Percentiles rank a stretch among this genome's conserved stretches.
Conservation (phyloP, 106 monocot genomes). For the Allium sativum region DNA sequence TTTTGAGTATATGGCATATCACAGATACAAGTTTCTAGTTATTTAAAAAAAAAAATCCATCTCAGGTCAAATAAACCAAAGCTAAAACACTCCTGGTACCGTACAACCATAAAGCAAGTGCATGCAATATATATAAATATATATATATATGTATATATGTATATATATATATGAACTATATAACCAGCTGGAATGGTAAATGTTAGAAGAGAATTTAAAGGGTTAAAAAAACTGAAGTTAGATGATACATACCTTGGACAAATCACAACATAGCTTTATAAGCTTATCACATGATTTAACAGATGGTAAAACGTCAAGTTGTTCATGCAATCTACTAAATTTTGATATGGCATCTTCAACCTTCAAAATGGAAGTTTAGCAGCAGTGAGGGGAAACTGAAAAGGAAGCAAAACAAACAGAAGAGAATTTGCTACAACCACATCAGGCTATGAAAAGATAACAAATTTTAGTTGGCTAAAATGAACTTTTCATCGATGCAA, state of each 20-base stretch:
- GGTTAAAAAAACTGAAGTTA: neutral
- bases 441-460: neutral
- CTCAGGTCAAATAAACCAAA: too few species aligned
- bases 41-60: too few species aligned
- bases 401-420: neutral
- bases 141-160: too few species aligned
- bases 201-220: too few species aligned
- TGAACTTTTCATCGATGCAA: too few species aligned
- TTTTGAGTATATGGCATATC: too few species aligned
- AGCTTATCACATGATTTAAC: constrained; percentile 48
- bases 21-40: too few species aligned
- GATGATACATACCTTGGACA: constrained; percentile 37
- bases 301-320: constrained; percentile 31
- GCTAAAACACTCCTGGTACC: too few species aligned
- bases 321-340: constrained; percentile 52
- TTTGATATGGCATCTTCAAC: constrained; percentile 49
- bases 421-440: neutral
- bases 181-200: too few species aligned
- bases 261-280: constrained; percentile 47
- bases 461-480: neutral
- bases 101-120: too few species aligned
- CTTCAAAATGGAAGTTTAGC: constrained; percentile 24
- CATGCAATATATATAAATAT: too few species aligned
- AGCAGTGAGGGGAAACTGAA: neutral
- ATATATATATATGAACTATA: too few species aligned